Percentiles rank a stretch among this genome's conserved stretches.
phyloP scores from a whole-genome alignment of 2,329 filamentous ascomycete genomes.

The Phialophora tarda region DNA sequence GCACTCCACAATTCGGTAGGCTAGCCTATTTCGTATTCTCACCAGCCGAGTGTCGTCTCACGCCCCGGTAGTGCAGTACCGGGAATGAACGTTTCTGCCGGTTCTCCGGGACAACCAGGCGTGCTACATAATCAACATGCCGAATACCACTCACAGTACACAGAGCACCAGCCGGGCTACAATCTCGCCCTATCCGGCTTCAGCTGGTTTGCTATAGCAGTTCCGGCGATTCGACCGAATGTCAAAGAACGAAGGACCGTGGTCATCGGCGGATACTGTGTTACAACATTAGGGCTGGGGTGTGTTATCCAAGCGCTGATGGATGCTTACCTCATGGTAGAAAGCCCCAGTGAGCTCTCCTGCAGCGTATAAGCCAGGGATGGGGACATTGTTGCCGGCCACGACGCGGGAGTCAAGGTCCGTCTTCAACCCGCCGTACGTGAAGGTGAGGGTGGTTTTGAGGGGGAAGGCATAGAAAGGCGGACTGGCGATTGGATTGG shows the following conservation, averaged over 20 bases:
- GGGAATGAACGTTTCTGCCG: too few relatives aligned
- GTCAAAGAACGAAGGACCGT: constrained; percentile 32
- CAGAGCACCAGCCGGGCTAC: not conserved
- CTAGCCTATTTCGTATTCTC: too few relatives aligned
- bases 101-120: too few relatives aligned
- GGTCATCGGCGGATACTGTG: constrained; percentile 27
- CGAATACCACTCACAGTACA: not conserved
- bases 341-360: constrained; percentile 32
- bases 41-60: too few relatives aligned
- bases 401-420: constrained; percentile 48
- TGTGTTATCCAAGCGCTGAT: not conserved
- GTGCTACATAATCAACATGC: too few relatives aligned
- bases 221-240: constrained; percentile 31
- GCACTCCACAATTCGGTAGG: too few relatives aligned
- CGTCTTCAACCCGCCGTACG: constrained; percentile 46
- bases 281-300: not conserved
- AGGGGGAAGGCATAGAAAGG: constrained; percentile 46
- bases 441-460: constrained; percentile 39
- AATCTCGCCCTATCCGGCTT: not conserved
- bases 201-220: constrained; percentile 1
- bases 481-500: constrained; percentile 46
- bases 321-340: constrained; percentile 27
- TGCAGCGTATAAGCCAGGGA: constrained; percentile 40
- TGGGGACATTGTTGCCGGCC: constrained; percentile 47
- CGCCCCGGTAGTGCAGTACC: too few relatives aligned